Conservation (phyloP, 1,284 basidiomycete genomes). For the Naganishia cerealis region DNA sequence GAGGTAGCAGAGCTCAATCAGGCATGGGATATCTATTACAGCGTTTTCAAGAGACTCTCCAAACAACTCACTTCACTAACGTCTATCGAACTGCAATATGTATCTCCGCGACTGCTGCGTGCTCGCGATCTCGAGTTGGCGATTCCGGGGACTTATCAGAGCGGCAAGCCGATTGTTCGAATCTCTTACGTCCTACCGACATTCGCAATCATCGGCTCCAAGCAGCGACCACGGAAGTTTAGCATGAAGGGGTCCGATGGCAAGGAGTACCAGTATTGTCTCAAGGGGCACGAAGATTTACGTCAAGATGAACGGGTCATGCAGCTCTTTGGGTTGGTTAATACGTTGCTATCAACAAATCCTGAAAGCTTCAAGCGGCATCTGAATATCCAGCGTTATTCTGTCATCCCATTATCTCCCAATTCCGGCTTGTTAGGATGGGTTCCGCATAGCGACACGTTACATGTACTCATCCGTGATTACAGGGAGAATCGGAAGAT, state of each 20-base stretch:
- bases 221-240: slow-evolving; percentile 90
- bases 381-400: slow-evolving; percentile 88
- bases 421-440: slow-evolving; percentile 94
- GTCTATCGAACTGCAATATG: slow-evolving; percentile 93
- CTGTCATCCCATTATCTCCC: slow-evolving; percentile 92
- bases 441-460: slow-evolving; percentile 94
- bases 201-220: slow-evolving; percentile 91
- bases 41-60: slow-evolving; percentile 93
- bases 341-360: slow-evolving; percentile 89
- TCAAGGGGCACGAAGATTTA: slow-evolving; percentile 99
- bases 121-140: slow-evolving; percentile 88
- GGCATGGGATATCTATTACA: slow-evolving; percentile 99
- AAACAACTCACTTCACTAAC: slow-evolving; percentile 89
- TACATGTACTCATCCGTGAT: slow-evolving; percentile 96
- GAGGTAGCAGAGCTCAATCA: slow-evolving; percentile 90
- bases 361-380: slow-evolving; percentile 94
- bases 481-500: slow-evolving; percentile 95
- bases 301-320: slow-evolving; percentile 99
- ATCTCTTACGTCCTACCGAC: slow-evolving; percentile 84
- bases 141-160: slow-evolving; percentile 94
- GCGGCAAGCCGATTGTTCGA: slow-evolving; percentile 78
- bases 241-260: slow-evolving; percentile 89
- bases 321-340: slow-evolving; percentile 97
- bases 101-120: slow-evolving; percentile 87
- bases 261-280: slow-evolving; percentile 84